Evolutionary conservation across 2,329 filamentous ascomycete species (phyloP), one percentile per base, ranked within the genome.

Genomic region (Chrysoporthe puriensis): DNA sequence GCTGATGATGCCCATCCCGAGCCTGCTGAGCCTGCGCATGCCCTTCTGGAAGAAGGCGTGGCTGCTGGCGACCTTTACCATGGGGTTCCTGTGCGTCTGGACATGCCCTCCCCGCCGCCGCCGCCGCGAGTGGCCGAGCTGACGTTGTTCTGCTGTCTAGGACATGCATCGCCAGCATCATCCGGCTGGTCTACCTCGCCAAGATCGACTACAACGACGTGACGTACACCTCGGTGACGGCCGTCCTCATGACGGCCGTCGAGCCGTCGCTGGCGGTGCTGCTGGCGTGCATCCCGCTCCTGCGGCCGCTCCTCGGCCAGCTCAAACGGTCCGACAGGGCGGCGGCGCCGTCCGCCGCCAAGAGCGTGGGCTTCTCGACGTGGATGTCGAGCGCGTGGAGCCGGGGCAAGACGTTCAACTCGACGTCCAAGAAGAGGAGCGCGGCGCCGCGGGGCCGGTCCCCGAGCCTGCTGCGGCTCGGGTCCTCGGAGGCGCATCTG

Each of bases 211-310:
- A 77, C 69, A 58, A 52, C 48, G 77, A 79, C 68, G 70, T 79
- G 34, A 79, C 79, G 18, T 77, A 73, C 60, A 75, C 74, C 8
- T 73, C 78, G 48, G 74, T 76, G 26, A 72, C 70, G 9, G 76
- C 79, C 3, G 75, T 75, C 56, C 72, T 81, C 63, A 80, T 79
- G 70, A 76, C 74, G 18, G 75, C 74, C 11, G 21, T 77, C 73
- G 80, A 82, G 70, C 79, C 79, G 5, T 76, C 75, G 59, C 73
- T 82, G 40, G 79, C 75, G 46, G 75, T 82, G 13, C 76, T 76
- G 8, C 71, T 79, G 14, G 76, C 78, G n/a, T 82, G 78, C 64
- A 73, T 82, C 26, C 79, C 80, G 0, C 74, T 80, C 18, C 73
- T 82, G 43, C 77, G 79, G 0, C 79, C 80, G 6, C 73, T 83